phyloP scores from a whole-genome alignment of 2,329 filamentous ascomycete species.

The Aspergillus japonicus region DNA sequence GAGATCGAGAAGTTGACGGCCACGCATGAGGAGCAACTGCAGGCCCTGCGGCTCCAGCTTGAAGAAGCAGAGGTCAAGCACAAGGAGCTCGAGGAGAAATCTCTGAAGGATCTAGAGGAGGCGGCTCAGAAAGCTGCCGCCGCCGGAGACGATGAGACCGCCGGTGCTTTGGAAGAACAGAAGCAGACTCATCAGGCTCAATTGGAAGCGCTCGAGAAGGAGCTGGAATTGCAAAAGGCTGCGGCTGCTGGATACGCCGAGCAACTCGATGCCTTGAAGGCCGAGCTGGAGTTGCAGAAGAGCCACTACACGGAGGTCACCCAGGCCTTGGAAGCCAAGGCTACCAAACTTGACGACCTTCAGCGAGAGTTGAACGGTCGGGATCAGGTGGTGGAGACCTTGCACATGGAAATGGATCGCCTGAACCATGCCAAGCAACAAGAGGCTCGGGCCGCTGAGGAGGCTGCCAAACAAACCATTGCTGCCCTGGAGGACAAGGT shows the following conservation, averaged over 20 bases:
- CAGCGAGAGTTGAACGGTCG: conserved; percentile 36
- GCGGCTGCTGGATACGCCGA: conserved; percentile 29
- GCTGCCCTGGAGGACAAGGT: conserved; percentile 37
- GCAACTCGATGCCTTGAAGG: conserved; percentile 31
- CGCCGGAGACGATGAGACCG: conserved; percentile 36
- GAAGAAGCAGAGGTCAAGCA: conserved; percentile 38
- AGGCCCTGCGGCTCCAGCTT: conserved; percentile 33
- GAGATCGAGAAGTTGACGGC: conserved; percentile 35
- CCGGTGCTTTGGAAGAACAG: conserved; percentile 37
- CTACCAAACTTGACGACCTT: conserved; percentile 29
- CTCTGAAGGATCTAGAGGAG: conserved; percentile 39
- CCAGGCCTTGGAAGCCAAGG: conserved; percentile 31
- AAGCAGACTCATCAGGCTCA: conserved; percentile 38
- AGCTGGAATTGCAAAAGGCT: conserved; percentile 35
- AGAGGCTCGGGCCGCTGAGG: conserved; percentile 34
- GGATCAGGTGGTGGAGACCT: conserved; percentile 39
- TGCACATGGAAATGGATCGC: conserved; percentile 40
- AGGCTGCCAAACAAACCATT: conserved; percentile 30
- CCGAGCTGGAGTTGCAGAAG: conserved; percentile 33
- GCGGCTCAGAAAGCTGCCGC: conserved; percentile 37
- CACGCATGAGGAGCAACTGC: conserved; percentile 34
- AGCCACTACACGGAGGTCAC: conserved; percentile 28
- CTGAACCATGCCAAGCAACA: conserved; percentile 38
- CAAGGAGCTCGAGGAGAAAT: conserved; percentile 39
- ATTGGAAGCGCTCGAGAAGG: conserved; percentile 35